Evolutionary conservation across 169 alveolate species (phyloP).

Genomic region (Eimeria tenella): DNA sequence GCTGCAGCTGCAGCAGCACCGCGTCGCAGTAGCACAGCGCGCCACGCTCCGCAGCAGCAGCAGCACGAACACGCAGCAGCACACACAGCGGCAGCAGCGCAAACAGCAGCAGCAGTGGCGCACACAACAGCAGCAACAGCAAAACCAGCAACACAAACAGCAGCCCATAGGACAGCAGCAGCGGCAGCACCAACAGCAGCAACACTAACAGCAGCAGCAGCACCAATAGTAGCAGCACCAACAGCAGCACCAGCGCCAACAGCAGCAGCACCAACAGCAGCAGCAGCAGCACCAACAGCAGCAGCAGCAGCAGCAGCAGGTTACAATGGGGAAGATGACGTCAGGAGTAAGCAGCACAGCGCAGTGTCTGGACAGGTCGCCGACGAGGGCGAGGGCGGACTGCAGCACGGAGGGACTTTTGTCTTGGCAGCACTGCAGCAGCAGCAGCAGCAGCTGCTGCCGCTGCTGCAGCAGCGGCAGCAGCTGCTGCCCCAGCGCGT

Average conservation of each 20-base stretch:
- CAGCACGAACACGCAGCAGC: background rate
- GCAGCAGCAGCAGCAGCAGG: background rate
- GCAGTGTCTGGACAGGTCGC: slow-evolving; percentile 85
- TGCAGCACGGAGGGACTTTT: slow-evolving; percentile 80
- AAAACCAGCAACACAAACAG: background rate
- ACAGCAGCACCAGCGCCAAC: too few species aligned
- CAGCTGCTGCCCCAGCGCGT: slow-evolving; percentile 68
- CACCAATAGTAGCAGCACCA: background rate
- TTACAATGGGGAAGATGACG: slow-evolving; percentile 35
- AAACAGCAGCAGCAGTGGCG: background rate
- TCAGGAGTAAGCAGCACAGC: slow-evolving; percentile 68
- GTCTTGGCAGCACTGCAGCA: slow-evolving; percentile 79
- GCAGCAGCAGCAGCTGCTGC: slow-evolving; percentile 53
- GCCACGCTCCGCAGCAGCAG: too few species aligned
- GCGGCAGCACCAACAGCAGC: background rate
- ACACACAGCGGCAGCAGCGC: background rate
- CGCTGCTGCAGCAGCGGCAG: slow-evolving; percentile 30
- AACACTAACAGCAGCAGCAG: background rate
- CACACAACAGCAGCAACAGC: background rate
- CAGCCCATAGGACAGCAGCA: background rate
- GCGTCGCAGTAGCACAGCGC: background rate
- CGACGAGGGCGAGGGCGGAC: slow-evolving; percentile 87
- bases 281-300: background rate
- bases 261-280: too few species aligned
- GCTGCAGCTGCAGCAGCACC: slow-evolving; percentile 36